Evolutionary conservation across 1,284 basidiomycete species (phyloP).

Genomic region (Leccinum fallax): DNA sequence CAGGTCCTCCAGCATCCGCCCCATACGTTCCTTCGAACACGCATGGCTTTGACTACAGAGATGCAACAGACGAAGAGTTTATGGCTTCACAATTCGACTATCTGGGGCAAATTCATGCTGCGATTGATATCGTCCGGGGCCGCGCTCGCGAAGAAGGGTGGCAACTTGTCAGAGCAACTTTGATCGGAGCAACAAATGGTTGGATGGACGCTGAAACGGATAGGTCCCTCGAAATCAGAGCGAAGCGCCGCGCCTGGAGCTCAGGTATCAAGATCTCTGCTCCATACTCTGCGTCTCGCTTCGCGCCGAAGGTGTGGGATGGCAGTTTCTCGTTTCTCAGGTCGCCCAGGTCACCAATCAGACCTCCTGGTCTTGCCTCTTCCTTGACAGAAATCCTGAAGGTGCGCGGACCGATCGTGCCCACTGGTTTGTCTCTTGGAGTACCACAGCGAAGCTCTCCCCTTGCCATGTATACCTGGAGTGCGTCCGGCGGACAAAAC

Average conservation of each 20-base stretch:
- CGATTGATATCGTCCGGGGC: conserved; percentile 30
- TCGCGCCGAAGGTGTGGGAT: conserved; percentile 21
- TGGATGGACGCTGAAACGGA: conserved; percentile 33
- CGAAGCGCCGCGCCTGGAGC: conserved; percentile 38
- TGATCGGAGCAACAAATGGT: conserved; percentile 20
- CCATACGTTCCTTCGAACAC: background rate
- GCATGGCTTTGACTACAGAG: background rate
- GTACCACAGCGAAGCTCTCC: conserved; percentile 29
- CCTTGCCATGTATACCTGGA: conserved; percentile 26
- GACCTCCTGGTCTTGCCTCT: conserved; percentile 29
- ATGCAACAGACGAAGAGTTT: conserved; percentile 19
- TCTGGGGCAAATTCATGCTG: conserved; percentile 23
- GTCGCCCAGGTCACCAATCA: conserved; percentile 1
- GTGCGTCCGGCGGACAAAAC: conserved; percentile 7
- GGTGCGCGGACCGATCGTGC: conserved; percentile 28
- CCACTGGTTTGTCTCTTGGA: conserved; percentile 34
- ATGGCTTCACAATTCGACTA: conserved; percentile 16
- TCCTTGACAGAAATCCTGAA: background rate
- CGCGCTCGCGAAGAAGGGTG: conserved; percentile 35
- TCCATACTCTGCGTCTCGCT: conserved; percentile 19
- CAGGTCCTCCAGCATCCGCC: background rate
- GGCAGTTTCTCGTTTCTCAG: conserved; percentile 2
- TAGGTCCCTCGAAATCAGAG: conserved; percentile 28
- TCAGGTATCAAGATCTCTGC: conserved; percentile 34
- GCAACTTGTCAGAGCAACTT: conserved; percentile 27